Evolutionary conservation across 2,329 filamentous ascomycete species (phyloP), one percentile per base, ranked within the genome.

Genomic region (Cytospora schulzeri): DNA sequence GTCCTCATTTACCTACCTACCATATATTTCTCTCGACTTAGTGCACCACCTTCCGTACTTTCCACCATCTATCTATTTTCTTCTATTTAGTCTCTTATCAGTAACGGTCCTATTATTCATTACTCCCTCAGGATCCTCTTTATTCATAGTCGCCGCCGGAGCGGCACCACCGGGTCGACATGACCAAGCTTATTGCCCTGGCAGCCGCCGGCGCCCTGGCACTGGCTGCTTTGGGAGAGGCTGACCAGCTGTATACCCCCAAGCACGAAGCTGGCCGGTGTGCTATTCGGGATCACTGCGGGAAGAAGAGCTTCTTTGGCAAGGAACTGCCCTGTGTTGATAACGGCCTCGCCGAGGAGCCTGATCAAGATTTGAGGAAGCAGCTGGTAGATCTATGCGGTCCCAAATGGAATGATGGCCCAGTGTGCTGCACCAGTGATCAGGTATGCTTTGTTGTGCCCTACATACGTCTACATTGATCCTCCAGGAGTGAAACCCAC

Each of bases 281-380:
- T 77, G 92, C 94, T 1, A 92, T 98, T 68, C 87, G 94, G 57
- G 93, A 93, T 9, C 90, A 96, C 68, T 99, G 95, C 75, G 95
- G 95, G 56, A 93, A 93, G 76, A 89, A 94, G 77, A 89, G 90
- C 68, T 90, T 95, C 75, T 98, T 98, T 72, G 92, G 93, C 63
- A 90, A 92, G 64, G 87, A 96, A 70, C 82, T 98, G 66, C 95
- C 95, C 4, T 99, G 95, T 74, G 88, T 93, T 17, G 94, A 99
- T 78, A 99, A 99, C 75, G 93, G 84, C 4, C 80, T 89, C 41
- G 95, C 95, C 41, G 81, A 88, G 68, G 84, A 90, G 38, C 94
- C 94, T 1, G 86, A 90, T 26, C 83, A 85, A 9, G 84, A 87
- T 63, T 83, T 92, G 65, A 87, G 93, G 67, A 82, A 90, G 71